These are phyloP conservation scores for Dictyostelium intermedium DNA, from an alignment of 78 protist species.

Conservation along the genomic window DNA sequence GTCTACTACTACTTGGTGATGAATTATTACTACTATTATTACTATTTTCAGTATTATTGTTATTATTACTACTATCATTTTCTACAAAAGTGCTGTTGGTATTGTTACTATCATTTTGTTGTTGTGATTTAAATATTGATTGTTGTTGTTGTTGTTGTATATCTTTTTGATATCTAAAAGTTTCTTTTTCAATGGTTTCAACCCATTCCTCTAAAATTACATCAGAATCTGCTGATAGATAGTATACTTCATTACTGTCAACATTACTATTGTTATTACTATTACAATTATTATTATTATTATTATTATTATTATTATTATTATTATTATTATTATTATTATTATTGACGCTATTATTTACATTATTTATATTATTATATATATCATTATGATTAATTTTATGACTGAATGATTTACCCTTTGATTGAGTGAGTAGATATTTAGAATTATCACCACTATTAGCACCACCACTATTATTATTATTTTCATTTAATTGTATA, in stretches of 20 bases:
- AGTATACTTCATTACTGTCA: background rate
- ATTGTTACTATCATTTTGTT: background rate
- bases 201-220: constrained; percentile 20
- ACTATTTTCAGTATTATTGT: background rate
- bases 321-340: background rate
- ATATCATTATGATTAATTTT: background rate
- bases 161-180: constrained; percentile 3
- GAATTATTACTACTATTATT: background rate
- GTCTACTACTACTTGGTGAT: background rate
- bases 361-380: background rate
- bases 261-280: background rate
- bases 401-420: constrained; percentile 13
- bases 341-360: background rate
- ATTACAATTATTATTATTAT: background rate
- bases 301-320: background rate
- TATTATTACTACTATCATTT: background rate
- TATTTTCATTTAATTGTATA: constrained; percentile 38
- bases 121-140: too few relatives aligned
- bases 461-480: too few relatives aligned
- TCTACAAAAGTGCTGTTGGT: background rate
- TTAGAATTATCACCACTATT: background rate
- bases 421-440: background rate
- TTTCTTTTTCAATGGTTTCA: constrained; percentile 16
- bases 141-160: background rate
- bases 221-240: constrained; percentile 18